A percentile compares a stretch with the other conserved stretches of the same genome.
phyloP scores from a whole-genome alignment of 2,329 filamentous ascomycete genomes.

The Colletotrichum viniferum region DNA sequence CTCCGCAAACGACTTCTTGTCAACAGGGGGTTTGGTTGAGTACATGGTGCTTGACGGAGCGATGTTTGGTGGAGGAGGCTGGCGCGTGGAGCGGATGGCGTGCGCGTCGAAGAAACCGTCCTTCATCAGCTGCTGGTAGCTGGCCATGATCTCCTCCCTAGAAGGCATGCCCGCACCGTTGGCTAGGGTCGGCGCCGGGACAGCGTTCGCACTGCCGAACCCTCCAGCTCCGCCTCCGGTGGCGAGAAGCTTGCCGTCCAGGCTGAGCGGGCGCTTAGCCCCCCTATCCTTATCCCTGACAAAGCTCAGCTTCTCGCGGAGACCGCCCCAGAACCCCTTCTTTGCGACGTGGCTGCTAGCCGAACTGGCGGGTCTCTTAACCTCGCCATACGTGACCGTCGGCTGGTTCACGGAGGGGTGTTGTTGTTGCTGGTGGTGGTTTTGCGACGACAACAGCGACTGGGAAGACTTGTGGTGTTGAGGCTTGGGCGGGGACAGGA shows the following conservation, averaged over 20 bases:
- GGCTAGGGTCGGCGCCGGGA: neutral
- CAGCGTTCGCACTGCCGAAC: neutral
- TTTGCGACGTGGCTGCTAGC: conserved; percentile 15
- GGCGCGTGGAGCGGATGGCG: conserved; percentile 61
- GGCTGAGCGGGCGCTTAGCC: conserved; percentile 23
- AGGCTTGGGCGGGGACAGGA: conserved; percentile 11
- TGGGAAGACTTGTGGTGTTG: conserved; percentile 11
- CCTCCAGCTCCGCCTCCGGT: conserved; percentile 5
- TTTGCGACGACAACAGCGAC: conserved; percentile 2
- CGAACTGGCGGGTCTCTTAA: conserved; percentile 20
- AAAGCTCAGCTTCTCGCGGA: conserved; percentile 29
- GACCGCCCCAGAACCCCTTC: conserved; percentile 35
- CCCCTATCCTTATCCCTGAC: conserved; percentile 21
- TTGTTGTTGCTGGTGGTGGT: conserved; percentile 11
- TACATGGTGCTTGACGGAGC: conserved; percentile 8
- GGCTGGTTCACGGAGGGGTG: conserved; percentile 7
- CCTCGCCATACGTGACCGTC: conserved; percentile 12
- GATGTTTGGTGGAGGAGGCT: conserved; percentile 36
- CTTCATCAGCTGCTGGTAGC: conserved; percentile 60
- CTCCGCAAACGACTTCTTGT: conserved; percentile 13
- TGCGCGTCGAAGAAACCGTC: conserved; percentile 64
- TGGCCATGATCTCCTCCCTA: conserved; percentile 58
- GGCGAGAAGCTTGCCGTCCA: conserved; percentile 21
- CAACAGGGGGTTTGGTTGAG: conserved; percentile 11
- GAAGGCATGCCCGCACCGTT: conserved; percentile 34